phyloP scores from a whole-genome alignment of 192 early-diverging fungal genomes.

The Entomortierella parvispora region DNA sequence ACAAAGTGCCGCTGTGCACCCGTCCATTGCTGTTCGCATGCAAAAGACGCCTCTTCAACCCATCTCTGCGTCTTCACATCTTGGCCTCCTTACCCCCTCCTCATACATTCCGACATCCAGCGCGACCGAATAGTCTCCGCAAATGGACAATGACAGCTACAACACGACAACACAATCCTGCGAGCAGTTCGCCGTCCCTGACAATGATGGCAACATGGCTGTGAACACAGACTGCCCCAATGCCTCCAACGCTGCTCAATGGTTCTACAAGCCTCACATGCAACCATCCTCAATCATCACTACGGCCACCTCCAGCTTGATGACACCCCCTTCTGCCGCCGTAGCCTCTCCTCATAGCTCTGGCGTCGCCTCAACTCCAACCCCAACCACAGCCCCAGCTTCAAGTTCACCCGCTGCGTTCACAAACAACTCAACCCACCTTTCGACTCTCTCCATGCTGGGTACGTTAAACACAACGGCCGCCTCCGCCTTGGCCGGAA shows the following conservation, averaged over 20 bases:
- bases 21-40: too few relatives aligned
- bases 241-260: constrained; percentile 23
- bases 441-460: neutral
- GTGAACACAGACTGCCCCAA: constrained; percentile 19
- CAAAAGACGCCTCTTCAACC: too few relatives aligned
- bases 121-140: too few relatives aligned
- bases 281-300: constrained; percentile 46
- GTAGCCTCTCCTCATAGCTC: neutral
- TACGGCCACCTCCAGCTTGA: constrained; percentile 36
- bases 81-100: too few relatives aligned
- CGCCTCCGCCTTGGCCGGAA: neutral
- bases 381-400: neutral
- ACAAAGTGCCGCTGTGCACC: too few relatives aligned
- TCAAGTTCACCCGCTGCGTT: too few relatives aligned
- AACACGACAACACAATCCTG: too few relatives aligned
- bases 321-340: constrained; percentile 6
- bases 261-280: constrained; percentile 42
- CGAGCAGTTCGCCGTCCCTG: too few relatives aligned
- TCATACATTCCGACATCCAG: too few relatives aligned
- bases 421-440: neutral
- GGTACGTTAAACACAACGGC: neutral
- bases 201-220: neutral
- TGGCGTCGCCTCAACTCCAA: neutral
- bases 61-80: too few relatives aligned
- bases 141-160: too few relatives aligned